Evolutionary conservation across 257 asterid genomes (phyloP).

Genomic region (Fraxinus quadrangulata): DNA sequence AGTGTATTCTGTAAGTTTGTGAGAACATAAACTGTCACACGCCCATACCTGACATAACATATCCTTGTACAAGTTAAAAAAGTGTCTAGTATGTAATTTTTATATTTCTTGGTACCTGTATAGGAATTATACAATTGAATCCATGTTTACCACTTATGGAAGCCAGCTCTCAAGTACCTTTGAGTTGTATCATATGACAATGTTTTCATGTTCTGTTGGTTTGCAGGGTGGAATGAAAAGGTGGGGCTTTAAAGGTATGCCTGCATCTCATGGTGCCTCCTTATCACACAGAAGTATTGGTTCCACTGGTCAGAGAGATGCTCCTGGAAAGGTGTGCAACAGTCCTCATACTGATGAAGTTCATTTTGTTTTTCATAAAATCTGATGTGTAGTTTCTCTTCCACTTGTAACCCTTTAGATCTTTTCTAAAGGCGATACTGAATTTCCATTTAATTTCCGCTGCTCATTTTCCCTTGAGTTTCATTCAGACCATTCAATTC

Average conservation of each 20-base stretch:
- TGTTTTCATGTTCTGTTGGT: slow-evolving; percentile 16
- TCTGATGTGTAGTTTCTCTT: neutral
- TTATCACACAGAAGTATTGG: slow-evolving; percentile 79
- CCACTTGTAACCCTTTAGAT: neutral
- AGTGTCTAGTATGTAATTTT: slow-evolving; percentile 7
- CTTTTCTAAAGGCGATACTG: neutral
- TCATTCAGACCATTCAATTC: no score
- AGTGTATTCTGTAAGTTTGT: neutral
- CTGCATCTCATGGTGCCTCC: slow-evolving; percentile 92
- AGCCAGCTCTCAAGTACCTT: neutral
- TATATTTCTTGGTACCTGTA: slow-evolving; percentile 2
- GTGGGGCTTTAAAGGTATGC: slow-evolving; percentile 66
- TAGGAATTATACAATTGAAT: neutral
- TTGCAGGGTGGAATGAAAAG: slow-evolving; percentile 92
- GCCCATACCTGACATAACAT: neutral
- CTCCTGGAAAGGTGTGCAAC: slow-evolving; percentile 80
- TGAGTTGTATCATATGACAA: slow-evolving; percentile 8
- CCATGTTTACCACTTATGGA: slow-evolving; percentile 11
- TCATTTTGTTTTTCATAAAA: neutral
- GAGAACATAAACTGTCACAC: neutral
- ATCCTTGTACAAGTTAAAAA: neutral
- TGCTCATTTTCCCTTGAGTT: neutral
- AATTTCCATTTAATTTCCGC: neutral
- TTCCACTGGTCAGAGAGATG: slow-evolving; percentile 92
- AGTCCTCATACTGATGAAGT: neutral